A percentile compares a stretch with the other conserved stretches of the same genome.
Evolutionary conservation across 169 alveolate species (phyloP).

Genomic region (Fabrea salina): DNA sequence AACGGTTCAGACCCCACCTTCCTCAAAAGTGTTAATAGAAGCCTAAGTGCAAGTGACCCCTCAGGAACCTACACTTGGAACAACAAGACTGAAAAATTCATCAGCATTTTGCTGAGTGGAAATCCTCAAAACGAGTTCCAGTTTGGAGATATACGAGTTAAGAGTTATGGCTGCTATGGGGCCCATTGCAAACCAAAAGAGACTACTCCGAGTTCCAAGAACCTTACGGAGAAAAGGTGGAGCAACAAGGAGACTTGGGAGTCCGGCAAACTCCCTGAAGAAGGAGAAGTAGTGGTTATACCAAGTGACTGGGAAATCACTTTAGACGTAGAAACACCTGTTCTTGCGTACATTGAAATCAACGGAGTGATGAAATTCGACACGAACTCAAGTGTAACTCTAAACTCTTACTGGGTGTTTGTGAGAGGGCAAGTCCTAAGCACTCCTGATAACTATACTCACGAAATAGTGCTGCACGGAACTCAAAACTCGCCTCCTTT

Average conservation of each 20-base stretch:
- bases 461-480: background rate
- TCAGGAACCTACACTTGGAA: background rate
- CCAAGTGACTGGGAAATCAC: conserved; percentile 14
- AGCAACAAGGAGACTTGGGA: conserved; percentile 50
- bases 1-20: background rate
- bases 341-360: conserved; percentile 24
- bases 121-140: background rate
- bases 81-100: background rate
- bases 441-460: background rate
- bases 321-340: conserved; percentile 43
- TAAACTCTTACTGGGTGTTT: conserved; percentile 31
- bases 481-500: background rate
- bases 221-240: conserved; percentile 42
- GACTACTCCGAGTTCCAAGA: background rate
- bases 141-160: background rate
- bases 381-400: background rate
- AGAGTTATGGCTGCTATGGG: too few species aligned
- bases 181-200: background rate
- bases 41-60: background rate
- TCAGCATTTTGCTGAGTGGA: background rate
- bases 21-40: background rate
- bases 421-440: conserved; percentile 35
- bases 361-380: conserved; percentile 35
- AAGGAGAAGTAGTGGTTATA: conserved; percentile 10
- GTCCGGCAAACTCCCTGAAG: conserved; percentile 35